phyloP scores from a whole-genome alignment of 495 filamentous ascomycete species.

The Lineolata rhizophorae region DNA sequence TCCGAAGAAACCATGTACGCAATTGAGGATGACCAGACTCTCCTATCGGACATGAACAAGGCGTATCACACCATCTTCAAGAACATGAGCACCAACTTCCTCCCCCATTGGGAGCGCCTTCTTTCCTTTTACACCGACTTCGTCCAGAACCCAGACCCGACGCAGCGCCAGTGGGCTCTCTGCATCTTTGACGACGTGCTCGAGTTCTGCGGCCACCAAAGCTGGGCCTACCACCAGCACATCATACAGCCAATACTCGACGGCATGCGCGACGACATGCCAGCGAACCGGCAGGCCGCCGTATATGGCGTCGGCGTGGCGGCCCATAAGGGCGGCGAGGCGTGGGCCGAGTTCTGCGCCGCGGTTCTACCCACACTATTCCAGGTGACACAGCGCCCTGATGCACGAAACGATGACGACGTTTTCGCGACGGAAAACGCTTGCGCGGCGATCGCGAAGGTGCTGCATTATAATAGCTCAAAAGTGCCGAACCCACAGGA shows the following conservation, averaged over 20 bases:
- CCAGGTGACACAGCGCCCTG: constrained; percentile 51
- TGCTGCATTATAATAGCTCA: constrained; percentile 64
- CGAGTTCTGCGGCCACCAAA: constrained; percentile 79
- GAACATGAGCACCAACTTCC: constrained; percentile 67
- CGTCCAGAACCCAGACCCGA: constrained; percentile 63
- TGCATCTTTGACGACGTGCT: constrained; percentile 98
- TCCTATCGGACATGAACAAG: constrained; percentile 99
- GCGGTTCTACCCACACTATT: constrained; percentile 65
- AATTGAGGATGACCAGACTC: constrained; percentile 90
- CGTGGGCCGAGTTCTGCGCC: constrained; percentile 67
- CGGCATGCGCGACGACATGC: constrained; percentile 63
- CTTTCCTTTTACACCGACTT: constrained; percentile 68
- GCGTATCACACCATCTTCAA: constrained; percentile 98
- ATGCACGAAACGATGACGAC: constrained; percentile 76
- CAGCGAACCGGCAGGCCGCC: constrained; percentile 90
- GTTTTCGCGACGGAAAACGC: constrained; percentile 97
- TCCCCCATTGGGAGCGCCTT: constrained; percentile 69
- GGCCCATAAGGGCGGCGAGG: constrained; percentile 69
- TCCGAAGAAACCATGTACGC: constrained; percentile 64
- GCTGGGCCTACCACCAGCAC: constrained; percentile 58
- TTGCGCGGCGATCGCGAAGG: constrained; percentile 89
- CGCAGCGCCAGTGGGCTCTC: constrained; percentile 91
- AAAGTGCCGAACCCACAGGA: constrained; percentile 53
- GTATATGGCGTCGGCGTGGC: constrained; percentile 92
- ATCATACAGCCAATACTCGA: constrained; percentile 69